phyloP scores from a whole-genome alignment of 202 grass and related monocot genomes.

The Carex arenaria region DNA sequence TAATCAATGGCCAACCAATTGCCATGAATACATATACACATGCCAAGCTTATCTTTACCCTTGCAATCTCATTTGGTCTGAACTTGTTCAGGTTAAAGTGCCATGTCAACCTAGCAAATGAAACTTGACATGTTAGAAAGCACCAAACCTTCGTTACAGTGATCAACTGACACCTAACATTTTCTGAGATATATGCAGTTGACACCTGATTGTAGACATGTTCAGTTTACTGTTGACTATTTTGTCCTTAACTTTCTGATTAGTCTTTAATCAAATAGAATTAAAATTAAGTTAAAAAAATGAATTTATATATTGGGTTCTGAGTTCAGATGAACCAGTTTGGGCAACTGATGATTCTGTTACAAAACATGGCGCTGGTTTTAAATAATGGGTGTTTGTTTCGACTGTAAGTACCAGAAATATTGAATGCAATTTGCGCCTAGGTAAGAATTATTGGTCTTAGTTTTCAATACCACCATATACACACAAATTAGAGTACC shows the following conservation, averaged over 20 bases:
- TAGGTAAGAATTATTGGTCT: background rate
- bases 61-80: slow-evolving; percentile 74
- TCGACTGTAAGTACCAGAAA: background rate
- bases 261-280: background rate
- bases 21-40: slow-evolving; percentile 90
- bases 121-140: background rate
- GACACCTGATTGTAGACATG: background rate
- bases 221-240: background rate
- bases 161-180: background rate
- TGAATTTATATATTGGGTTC: background rate
- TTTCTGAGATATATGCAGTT: background rate
- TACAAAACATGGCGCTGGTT: background rate
- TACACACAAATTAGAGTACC: background rate
- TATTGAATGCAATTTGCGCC: background rate
- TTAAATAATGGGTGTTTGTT: background rate
- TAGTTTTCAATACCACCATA: background rate
- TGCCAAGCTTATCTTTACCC: slow-evolving; percentile 94
- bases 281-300: background rate
- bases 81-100: slow-evolving; percentile 89
- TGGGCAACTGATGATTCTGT: background rate
- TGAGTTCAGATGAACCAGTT: background rate
- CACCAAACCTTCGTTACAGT: background rate
- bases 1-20: slow-evolving; percentile 93
- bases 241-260: background rate
- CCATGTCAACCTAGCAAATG: slow-evolving; percentile 67